Percentiles rank a stretch among this genome's conserved stretches.
phyloP scores from a whole-genome alignment of 768 basidiomycete species.

The Rhodotorula kratochvilovae region DNA sequence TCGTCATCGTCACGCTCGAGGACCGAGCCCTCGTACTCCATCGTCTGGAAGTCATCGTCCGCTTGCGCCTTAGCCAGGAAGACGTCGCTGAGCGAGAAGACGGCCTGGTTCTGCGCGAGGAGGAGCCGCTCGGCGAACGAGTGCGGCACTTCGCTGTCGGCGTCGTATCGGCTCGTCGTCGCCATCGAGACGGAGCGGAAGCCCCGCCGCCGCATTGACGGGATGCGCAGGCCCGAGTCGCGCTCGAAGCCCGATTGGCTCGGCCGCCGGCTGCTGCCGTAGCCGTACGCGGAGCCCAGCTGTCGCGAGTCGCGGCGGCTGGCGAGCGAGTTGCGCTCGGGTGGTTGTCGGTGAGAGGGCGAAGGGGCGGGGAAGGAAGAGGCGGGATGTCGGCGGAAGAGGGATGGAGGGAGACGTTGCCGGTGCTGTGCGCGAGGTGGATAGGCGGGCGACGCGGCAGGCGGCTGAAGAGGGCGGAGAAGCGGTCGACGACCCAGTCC shows the following conservation, averaged over 20 bases:
- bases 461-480: neutral
- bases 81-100: constrained; percentile 88
- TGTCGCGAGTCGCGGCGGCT: constrained; percentile 18
- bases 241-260: constrained; percentile 1
- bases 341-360: constrained; percentile 13
- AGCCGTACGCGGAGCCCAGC: constrained; percentile 41
- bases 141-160: constrained; percentile 39
- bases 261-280: constrained; percentile 1
- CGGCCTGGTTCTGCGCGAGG: constrained; percentile 83
- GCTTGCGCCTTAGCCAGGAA: constrained; percentile 92
- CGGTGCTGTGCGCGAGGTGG: neutral
- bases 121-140: constrained; percentile 66
- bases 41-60: constrained; percentile 42
- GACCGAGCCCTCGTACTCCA: constrained; percentile 35
- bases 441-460: neutral
- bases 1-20: constrained; percentile 45
- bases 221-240: constrained; percentile 26
- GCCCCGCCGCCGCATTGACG: constrained; percentile 27
- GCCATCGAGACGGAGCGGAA: constrained; percentile 31
- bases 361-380: constrained; percentile 18
- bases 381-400: constrained; percentile 3
- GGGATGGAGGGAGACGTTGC: constrained; percentile 6
- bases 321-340: constrained; percentile 17
- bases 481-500: neutral
- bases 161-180: constrained; percentile 37